Evolutionary conservation across 352 stramenopile genomes (phyloP).

Genomic region (Pythium brassicae): DNA sequence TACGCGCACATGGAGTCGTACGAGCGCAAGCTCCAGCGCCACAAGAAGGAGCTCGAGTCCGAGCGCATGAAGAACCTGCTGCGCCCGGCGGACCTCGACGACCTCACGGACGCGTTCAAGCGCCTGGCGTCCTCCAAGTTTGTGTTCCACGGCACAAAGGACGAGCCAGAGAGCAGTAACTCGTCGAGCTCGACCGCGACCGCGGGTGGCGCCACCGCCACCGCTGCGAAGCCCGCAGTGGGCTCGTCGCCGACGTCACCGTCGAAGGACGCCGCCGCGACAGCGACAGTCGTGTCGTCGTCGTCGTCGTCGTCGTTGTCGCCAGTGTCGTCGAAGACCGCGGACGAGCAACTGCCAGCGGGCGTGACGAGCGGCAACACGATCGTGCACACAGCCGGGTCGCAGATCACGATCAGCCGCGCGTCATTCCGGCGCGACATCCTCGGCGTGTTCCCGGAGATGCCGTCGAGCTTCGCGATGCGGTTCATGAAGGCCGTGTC

Average conservation of each 20-base stretch:
- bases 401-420: slow-evolving; percentile 77
- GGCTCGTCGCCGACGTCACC: slow-evolving; percentile 18
- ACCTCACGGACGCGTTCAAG: slow-evolving; percentile 76
- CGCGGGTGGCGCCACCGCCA: background rate
- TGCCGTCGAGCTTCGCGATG: slow-evolving; percentile 87
- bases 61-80: slow-evolving; percentile 87
- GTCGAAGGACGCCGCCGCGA: slow-evolving; percentile 8
- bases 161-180: slow-evolving; percentile 18
- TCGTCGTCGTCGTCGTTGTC: slow-evolving; percentile 43
- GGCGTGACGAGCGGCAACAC: slow-evolving; percentile 25
- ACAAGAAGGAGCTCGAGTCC: slow-evolving; percentile 86
- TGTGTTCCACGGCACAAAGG: slow-evolving; percentile 65
- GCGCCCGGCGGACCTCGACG: slow-evolving; percentile 46
- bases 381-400: slow-evolving; percentile 65
- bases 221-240: slow-evolving; percentile 12
- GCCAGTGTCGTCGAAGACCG: slow-evolving; percentile 25
- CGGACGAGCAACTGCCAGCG: slow-evolving; percentile 18
- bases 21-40: slow-evolving; percentile 75
- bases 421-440: slow-evolving; percentile 83
- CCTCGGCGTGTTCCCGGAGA: slow-evolving; percentile 85
- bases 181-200: slow-evolving; percentile 13
- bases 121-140: slow-evolving; percentile 82
- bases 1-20: slow-evolving; percentile 87
- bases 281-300: slow-evolving; percentile 15
- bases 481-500: slow-evolving; percentile 86